phyloP scores from a whole-genome alignment of 768 basidiomycete species.

The Boletus pseudo-olivaceus region DNA sequence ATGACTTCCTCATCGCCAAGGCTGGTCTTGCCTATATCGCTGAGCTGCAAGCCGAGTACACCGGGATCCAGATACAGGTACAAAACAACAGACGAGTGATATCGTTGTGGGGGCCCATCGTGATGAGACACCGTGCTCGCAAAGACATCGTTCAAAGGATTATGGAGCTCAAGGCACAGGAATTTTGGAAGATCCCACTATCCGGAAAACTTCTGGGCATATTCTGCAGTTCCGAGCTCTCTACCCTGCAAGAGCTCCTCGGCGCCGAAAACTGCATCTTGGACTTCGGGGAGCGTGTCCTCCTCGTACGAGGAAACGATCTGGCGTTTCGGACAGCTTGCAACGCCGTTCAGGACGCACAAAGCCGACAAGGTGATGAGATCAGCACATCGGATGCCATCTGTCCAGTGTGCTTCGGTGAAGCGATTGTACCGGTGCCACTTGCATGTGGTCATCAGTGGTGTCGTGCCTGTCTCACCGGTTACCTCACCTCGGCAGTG shows the following conservation, averaged over 20 bases:
- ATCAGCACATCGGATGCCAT: constrained; percentile 17
- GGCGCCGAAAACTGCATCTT: constrained; percentile 57
- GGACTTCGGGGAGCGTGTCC: constrained; percentile 38
- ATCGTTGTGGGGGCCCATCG: constrained; percentile 51
- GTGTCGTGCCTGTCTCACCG: constrained; percentile 59
- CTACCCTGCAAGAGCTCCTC: constrained; percentile 43
- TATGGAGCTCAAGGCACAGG: constrained; percentile 39
- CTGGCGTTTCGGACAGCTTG: constrained; percentile 33
- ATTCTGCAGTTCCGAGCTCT: constrained; percentile 47
- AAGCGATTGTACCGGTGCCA: constrained; percentile 47
- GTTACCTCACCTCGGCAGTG: constrained; percentile 56
- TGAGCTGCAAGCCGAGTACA: constrained; percentile 37
- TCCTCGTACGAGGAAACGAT: constrained; percentile 58
- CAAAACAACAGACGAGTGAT: constrained; percentile 43
- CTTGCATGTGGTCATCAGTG: constrained; percentile 65
- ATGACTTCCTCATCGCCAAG: constrained; percentile 50
- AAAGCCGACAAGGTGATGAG: constrained; percentile 29
- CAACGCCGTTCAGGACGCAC: constrained; percentile 40
- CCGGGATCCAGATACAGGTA: constrained; percentile 42
- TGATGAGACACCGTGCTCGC: constrained; percentile 39
- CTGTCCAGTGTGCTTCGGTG: constrained; percentile 73
- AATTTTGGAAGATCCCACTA: constrained; percentile 44
- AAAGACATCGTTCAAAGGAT: constrained; percentile 47
- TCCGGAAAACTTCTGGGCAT: constrained; percentile 42
- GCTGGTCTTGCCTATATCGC: constrained; percentile 45